Evolutionary conservation across 257 asterid genomes (phyloP), one percentile per base, ranked within the genome.

Genomic region (Solanum appendiculatum): DNA sequence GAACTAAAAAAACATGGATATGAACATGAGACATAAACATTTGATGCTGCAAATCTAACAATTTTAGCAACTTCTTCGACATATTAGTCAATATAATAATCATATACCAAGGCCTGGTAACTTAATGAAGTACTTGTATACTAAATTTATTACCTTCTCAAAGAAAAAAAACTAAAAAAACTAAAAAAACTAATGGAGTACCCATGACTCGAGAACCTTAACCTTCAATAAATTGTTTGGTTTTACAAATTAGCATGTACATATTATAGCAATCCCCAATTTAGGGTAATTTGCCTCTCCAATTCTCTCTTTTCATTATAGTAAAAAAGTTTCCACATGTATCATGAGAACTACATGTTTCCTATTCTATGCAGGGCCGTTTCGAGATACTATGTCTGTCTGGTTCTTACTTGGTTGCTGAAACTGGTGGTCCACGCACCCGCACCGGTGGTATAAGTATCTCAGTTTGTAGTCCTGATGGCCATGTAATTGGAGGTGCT

Each of bases 381-480:
- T 93, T 94, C 44, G 95, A 94, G 90, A 92, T 94, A 63, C 72
- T 94, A 51, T 92, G 93, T 89, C 85, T 94, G 89, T 92, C 97
- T 2, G 96, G 96, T 14, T 94, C 96, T 51, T 94, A 92, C 90
- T 89, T 94, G 91, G 88, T 94, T 86, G 89, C 94, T 86, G 97
- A 93, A 88, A 89, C 72, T 88, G 96, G 94, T 20, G 94, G 96
- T 44, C 93, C 95, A 21, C 89, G 89, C 46, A 88, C 89, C 85
- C 91, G 97, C 27, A 91, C 93, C 20, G 96, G 97, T 73, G 97
- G 97, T 82, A 73, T 93, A 72, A 94, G 96, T 85, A 89, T 94
- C 58, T 94, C 97, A 18, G 91, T 94, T 37, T 92, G 94, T 86
- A 91, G 95, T 89, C 93, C 95, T n/a, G 95, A 94, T 86, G 96